Base-by-base conservation (phyloP, 2,329 filamentous ascomycete genomes). In the Epichloe sibirici region DNA sequence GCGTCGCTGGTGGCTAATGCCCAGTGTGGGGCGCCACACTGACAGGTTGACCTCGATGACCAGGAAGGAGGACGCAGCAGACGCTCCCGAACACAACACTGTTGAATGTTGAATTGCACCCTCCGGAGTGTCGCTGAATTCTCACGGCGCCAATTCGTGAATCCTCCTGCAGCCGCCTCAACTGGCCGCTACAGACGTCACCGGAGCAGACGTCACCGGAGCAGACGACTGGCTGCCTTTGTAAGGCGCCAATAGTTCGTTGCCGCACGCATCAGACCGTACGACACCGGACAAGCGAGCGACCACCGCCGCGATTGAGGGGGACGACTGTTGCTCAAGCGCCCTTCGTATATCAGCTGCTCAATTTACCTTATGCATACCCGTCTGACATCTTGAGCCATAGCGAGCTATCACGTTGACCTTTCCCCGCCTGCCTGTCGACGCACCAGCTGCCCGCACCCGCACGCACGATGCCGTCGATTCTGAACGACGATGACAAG, bases 401-500 rank as follows among this genome's bases (percentile, higher is more conserved):
- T 23, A 11, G 25, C 5, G 23, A 43, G 38, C 45, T 23, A 38
- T 7, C 5, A 21, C 11, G 35, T 17, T 12, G 17, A 6, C 37
- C 37, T 21, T 47, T 42, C 17, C 17, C 39, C 35, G 34, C 12
- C 12, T n/a, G 12, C 34, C 21, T 5, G 37, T 11, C 37, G 15
- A 31, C 11, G 12, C 45, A 48, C 48, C 17, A 31, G 17, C 34
- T 21, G 17, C 52, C 49, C 34, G 9, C 37, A 35, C 47, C 52
- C 45, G 37, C 50, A 71, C 61, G 5, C 44, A 51, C 44, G 58
- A 81, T 81, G 78, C 78, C 78, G 62, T 80, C 78, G 43, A 77
- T 95, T 59, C 81, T 98, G 53, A 88, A 78, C 66, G 91, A 96
- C 65, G 86, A 90, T 64, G 93, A 98, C 74, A 96, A 95, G 78